Conservation (phyloP, 768 basidiomycete species). For the Lactifluus pinguis region DNA sequence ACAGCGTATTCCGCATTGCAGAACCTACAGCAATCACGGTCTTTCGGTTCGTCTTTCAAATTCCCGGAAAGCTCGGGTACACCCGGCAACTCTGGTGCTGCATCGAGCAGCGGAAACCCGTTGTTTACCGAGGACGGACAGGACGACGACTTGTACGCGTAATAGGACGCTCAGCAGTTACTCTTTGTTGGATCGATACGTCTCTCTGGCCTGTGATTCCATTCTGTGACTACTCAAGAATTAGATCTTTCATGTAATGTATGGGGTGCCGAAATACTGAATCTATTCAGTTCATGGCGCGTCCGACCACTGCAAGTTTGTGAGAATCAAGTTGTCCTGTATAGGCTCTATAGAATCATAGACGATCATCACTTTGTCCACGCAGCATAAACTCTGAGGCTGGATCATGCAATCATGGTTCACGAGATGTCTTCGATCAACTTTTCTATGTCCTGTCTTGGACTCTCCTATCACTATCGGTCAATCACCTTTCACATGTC, state of each 20-base stretch:
- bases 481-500: too few relatives aligned
- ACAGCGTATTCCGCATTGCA: constrained; percentile 25
- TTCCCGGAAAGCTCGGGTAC: constrained; percentile 68
- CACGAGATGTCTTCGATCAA: too few relatives aligned
- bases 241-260: constrained; percentile 14
- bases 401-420: too few relatives aligned
- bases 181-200: constrained; percentile 2
- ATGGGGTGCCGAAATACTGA: neutral
- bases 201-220: neutral
- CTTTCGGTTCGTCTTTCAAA: constrained; percentile 93
- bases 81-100: constrained; percentile 7
- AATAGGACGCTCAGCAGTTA: neutral
- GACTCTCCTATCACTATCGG: too few relatives aligned
- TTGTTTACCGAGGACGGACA: constrained; percentile 79
- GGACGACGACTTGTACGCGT: constrained; percentile 92
- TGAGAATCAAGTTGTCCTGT: neutral
- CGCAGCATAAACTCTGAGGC: too few relatives aligned
- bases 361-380: too few relatives aligned
- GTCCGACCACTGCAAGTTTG: neutral
- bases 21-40: constrained; percentile 87
- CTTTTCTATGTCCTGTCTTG: too few relatives aligned
- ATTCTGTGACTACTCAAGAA: constrained; percentile 8
- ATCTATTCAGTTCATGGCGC: neutral
- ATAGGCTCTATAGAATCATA: too few relatives aligned
- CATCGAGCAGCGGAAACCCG: constrained; percentile 48